A percentile compares a stretch with the other conserved stretches of the same genome.
These are phyloP conservation scores for Usnea hakonensis DNA, from an alignment of 495 filamentous ascomycete genomes.

Conservation along the genomic window DNA sequence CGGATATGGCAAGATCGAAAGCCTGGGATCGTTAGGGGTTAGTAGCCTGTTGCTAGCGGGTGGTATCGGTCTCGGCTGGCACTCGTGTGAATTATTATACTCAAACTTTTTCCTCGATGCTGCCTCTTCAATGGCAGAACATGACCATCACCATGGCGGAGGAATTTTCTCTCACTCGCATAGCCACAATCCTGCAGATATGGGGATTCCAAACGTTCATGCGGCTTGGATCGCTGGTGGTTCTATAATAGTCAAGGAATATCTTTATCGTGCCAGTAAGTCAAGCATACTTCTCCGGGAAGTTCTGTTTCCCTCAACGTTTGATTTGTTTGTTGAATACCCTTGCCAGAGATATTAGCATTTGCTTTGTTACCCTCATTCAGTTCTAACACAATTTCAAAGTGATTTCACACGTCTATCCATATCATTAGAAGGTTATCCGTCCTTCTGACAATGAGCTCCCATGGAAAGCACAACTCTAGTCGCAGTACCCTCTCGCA, in stretches of 20 bases:
- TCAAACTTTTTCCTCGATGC: conserved; percentile 73
- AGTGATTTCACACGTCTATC: neutral
- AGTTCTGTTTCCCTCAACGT: neutral
- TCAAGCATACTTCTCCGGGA: neutral
- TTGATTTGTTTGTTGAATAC: neutral
- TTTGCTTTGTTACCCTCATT: neutral
- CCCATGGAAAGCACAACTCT: neutral
- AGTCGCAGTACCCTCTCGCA: neutral
- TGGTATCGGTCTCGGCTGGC: conserved; percentile 82
- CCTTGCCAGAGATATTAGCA: neutral
- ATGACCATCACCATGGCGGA: conserved; percentile 49
- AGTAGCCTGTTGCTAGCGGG: conserved; percentile 81
- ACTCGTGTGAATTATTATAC: conserved; percentile 64
- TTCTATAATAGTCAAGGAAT: conserved; percentile 88
- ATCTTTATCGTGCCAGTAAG: conserved; percentile 93
- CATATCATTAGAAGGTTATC: neutral
- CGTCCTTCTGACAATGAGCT: neutral
- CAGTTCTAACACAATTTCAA: neutral
- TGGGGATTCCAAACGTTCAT: conserved; percentile 69
- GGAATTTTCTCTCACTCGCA: conserved; percentile 28
- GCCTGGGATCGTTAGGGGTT: conserved; percentile 84
- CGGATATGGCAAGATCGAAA: conserved; percentile 97
- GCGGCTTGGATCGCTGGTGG: conserved; percentile 93
- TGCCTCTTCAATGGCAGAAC: conserved; percentile 51
- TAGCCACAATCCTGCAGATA: conserved; percentile 47